Base-by-base conservation (phyloP, 208 protist species). In the Leishmania aethiopica region DNA sequence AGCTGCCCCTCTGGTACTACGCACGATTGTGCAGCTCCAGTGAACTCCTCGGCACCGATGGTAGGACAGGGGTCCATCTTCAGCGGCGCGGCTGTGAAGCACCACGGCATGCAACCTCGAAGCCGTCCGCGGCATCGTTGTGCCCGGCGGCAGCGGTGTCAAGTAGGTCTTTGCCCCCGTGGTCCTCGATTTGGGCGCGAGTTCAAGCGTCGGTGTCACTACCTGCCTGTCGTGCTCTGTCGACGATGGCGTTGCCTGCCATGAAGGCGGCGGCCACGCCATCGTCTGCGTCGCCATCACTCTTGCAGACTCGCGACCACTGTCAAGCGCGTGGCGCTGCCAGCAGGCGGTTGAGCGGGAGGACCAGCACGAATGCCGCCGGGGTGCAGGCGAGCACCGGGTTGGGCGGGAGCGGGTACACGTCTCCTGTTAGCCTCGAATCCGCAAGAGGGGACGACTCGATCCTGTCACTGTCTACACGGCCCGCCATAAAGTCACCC, bases 1-100 rank as follows among this genome's bases (percentile, higher is more conserved):
- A 49, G 47, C 73, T 32, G 28, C 69, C 81, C 3, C 75, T 84
- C 19, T 80, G 69, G 75, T 53, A 72, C 66, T 84, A 84, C 70
- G 81, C 80, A 59, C 75, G 81, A 22, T 37, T 84, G 25, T 55
- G 57, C 81, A 77, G 75, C 45, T 67, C 75, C 47, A 32, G 28
- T 32, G 57, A 62, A 28, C 40, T 40, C 28, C 35, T n/a, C 22
- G n/a, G 3, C 28, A 74, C 22, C 47, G 70, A 74, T 45, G 70
- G 25, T 53, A 19, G 28, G 28, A 7, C 25, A 74, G 28, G 45
- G 19, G 1, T 32, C 25, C 32, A 55, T 53, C 64, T 0, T 53
- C 42, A 74, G 25, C 22, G 13, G n/a, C 25, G 13, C 13, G 25
- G 8, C 40, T 32, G 15, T 51, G 40, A 35, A 55, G 45, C 70